These are phyloP conservation scores for Herpomyces periplanetae DNA, from an alignment of 2,329 filamentous ascomycete species.

Conservation along the genomic window DNA sequence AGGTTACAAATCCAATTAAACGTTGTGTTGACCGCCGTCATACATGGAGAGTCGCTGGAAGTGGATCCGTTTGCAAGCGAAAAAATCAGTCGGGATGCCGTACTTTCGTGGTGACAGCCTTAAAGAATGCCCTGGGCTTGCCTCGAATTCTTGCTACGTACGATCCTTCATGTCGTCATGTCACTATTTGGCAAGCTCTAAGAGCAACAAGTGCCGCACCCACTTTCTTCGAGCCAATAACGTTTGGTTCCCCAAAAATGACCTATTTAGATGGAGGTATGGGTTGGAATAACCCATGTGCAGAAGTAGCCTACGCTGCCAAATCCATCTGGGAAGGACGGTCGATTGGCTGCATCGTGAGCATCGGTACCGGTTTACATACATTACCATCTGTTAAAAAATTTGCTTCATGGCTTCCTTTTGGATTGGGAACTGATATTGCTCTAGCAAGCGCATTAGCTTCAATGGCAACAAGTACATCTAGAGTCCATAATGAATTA, in stretches of 20 bases:
- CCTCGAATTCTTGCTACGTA: constrained; percentile 8
- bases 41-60: no score
- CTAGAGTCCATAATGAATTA: constrained; percentile 9
- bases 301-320: constrained; percentile 3
- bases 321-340: constrained; percentile 3
- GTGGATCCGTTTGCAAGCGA: constrained; percentile 7
- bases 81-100: constrained; percentile 7
- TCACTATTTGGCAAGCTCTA: constrained; percentile 5
- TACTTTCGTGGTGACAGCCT: constrained; percentile 8
- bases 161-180: no score
- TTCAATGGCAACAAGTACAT: constrained; percentile 8
- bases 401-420: constrained; percentile 7
- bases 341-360: constrained; percentile 7
- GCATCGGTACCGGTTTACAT: constrained; percentile 7
- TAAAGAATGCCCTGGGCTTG: constrained; percentile 8
- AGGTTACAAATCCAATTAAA: no score
- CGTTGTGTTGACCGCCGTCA: no score
- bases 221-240: constrained; percentile 5
- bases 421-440: constrained; percentile 8
- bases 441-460: constrained; percentile 7
- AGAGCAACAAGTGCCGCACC: constrained; percentile 6
- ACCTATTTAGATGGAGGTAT: constrained; percentile 4
- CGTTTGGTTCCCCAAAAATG: constrained; percentile 5
- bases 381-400: constrained; percentile 8
- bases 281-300: constrained; percentile 4